These are phyloP conservation scores for Leccinum uliginosum DNA, from an alignment of 768 basidiomycete species.

Conservation along the genomic window DNA sequence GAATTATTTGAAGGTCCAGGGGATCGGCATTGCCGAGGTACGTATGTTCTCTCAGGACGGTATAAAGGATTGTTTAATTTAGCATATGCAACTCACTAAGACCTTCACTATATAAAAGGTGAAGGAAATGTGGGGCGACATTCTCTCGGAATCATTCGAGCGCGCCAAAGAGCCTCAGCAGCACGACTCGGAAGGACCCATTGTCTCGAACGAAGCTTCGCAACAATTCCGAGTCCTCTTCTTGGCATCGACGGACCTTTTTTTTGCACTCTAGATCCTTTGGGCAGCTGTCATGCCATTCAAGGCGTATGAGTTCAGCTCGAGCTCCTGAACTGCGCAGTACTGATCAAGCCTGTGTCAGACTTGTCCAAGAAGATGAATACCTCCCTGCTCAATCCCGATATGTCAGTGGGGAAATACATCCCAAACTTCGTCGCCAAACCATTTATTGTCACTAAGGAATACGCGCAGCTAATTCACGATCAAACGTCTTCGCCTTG, in stretches of 20 bases:
- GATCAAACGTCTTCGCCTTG: conserved; percentile 95
- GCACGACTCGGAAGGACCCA: conserved; percentile 69
- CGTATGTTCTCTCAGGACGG: not conserved
- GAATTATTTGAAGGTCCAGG: conserved; percentile 95
- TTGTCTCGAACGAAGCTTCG: conserved; percentile 97
- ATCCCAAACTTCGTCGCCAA: conserved; percentile 95
- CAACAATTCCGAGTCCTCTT: conserved; percentile 71
- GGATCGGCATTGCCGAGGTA: conserved; percentile 88
- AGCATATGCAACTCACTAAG: conserved; percentile 66
- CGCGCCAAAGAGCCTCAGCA: conserved; percentile 70
- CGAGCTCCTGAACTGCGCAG: not conserved
- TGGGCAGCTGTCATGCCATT: conserved; percentile 99
- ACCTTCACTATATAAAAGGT: conserved; percentile 88
- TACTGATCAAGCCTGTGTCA: conserved; percentile 24
- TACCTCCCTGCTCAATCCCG: conserved; percentile 83
- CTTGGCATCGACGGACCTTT: conserved; percentile 99
- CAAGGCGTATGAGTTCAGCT: conserved; percentile 76
- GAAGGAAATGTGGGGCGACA: conserved; percentile 92
- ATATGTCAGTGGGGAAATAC: conserved; percentile 91
- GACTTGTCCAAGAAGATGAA: conserved; percentile 99
- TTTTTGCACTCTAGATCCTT: conserved; percentile 83
- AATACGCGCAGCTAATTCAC: conserved; percentile 92
- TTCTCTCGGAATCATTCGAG: conserved; percentile 77
- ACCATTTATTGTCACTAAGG: conserved; percentile 77
- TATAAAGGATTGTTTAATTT: not conserved